Conservation (phyloP, 495 filamentous ascomycete genomes). For the Thermochaetoides thermophila region DNA sequence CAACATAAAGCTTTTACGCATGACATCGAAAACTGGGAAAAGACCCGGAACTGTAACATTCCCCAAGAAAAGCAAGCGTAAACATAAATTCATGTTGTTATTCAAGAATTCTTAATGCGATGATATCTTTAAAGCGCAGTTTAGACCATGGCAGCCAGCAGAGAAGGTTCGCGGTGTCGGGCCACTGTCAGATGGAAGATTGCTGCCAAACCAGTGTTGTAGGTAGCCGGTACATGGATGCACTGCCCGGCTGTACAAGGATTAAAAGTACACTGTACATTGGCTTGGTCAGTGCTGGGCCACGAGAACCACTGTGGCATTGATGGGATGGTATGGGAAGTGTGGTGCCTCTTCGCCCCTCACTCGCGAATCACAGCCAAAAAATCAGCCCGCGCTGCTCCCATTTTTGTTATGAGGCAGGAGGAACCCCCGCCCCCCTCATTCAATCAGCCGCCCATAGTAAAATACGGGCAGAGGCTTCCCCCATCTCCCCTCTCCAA, state of each 20-base stretch:
- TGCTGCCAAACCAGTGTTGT: not conserved
- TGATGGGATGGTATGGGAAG: constrained; percentile 6
- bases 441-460: constrained; percentile 43
- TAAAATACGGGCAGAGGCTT: constrained; percentile 41
- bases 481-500: constrained; percentile 41
- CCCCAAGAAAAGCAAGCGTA: too few species aligned
- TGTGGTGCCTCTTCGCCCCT: constrained; percentile 11
- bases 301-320: not conserved
- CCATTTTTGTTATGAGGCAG: constrained; percentile 29
- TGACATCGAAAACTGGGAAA: too few species aligned
- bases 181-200: not conserved
- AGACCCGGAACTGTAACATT: too few species aligned
- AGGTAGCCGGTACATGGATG: constrained; percentile 12
- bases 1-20: too few species aligned
- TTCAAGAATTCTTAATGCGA: too few species aligned
- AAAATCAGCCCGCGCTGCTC: constrained; percentile 22
- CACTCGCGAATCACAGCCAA: constrained; percentile 14
- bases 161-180: too few species aligned
- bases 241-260: constrained; percentile 9
- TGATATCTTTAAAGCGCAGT: too few species aligned
- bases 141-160: too few species aligned
- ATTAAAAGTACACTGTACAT: constrained; percentile 7
- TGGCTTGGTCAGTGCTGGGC: constrained; percentile 1
- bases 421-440: constrained; percentile 20
- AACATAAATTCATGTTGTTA: too few species aligned